Conservation (phyloP, 768 basidiomycete genomes). For the Pholiota microspora region DNA sequence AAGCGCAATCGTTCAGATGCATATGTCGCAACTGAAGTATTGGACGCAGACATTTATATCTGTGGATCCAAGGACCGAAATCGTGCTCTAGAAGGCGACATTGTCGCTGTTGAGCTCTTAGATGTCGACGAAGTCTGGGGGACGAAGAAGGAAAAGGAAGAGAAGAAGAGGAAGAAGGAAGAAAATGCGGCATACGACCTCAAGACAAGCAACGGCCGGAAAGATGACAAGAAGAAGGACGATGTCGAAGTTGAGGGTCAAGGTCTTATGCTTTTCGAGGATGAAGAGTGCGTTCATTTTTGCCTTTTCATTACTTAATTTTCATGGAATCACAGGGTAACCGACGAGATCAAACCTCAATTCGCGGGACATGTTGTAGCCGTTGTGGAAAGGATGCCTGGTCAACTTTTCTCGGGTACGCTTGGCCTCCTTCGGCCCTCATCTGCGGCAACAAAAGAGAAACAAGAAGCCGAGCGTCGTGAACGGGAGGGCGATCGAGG, state of each 20-base stretch:
- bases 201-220: constrained; percentile 69
- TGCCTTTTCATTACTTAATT: constrained; percentile 3
- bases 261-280: constrained; percentile 93
- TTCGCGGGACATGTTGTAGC: constrained; percentile 99
- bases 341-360: constrained; percentile 96
- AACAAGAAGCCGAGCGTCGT: constrained; percentile 95
- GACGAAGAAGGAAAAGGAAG: constrained; percentile 99
- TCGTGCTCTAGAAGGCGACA: constrained; percentile 96
- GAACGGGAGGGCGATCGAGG: constrained; percentile 94
- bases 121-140: constrained; percentile 99
- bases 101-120: constrained; percentile 95
- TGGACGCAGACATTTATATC: constrained; percentile 99
- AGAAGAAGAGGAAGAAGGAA: constrained; percentile 99
- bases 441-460: constrained; percentile 96
- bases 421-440: constrained; percentile 93
- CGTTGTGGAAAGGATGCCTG: constrained; percentile 99
- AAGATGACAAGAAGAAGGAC: constrained; percentile 99
- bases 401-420: constrained; percentile 97
- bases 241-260: constrained; percentile 99
- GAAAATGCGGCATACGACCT: constrained; percentile 95
- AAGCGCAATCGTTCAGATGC: constrained; percentile 98
- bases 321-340: constrained; percentile 56
- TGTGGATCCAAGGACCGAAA: constrained; percentile 99
- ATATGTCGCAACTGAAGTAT: constrained; percentile 95
- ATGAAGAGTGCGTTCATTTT: constrained; percentile 73